A percentile compares a stretch with the other conserved stretches of the same genome.
Conservation (phyloP, 108 stramenopile genomes). For the Pseudonitzschia delicatissima region DNA sequence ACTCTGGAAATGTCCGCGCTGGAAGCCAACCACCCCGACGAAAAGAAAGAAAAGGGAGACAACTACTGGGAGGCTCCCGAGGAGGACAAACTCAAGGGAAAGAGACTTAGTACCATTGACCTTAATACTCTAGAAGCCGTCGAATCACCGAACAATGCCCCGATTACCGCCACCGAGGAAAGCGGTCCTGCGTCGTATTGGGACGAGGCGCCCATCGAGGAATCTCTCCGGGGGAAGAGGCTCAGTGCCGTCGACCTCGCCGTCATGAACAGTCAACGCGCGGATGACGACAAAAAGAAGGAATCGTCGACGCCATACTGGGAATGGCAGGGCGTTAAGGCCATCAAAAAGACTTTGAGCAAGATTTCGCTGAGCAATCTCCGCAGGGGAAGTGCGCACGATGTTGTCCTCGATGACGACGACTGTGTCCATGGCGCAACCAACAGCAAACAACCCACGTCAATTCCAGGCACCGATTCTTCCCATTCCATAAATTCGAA, state of each 20-base stretch:
- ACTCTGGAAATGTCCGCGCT: not conserved
- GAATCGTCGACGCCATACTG: conserved; percentile 8
- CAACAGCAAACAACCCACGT: not conserved
- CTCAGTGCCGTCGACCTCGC: conserved; percentile 14
- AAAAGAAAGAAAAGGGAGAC: conserved; percentile 1
- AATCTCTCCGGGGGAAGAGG: conserved; percentile 13
- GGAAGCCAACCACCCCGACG: not conserved
- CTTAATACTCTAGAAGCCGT: not conserved
- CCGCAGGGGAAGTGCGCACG: not conserved
- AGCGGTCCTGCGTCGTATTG: not conserved
- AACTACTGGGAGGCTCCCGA: conserved; percentile 18
- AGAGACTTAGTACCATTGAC: conserved; percentile 2
- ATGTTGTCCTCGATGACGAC: conserved; percentile 9
- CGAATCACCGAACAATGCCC: not conserved
- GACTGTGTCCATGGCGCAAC: conserved; percentile 3
- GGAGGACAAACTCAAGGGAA: conserved; percentile 7
- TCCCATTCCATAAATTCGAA: too few species aligned
- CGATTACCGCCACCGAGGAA: not conserved
- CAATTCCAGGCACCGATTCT: too few species aligned
- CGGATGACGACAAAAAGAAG: not conserved
- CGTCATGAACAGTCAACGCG: not conserved
- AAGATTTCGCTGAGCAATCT: conserved; percentile 22
- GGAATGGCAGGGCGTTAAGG: conserved; percentile 25
- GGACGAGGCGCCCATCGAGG: conserved; percentile 1
- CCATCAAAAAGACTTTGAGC: conserved; percentile 7